Evolutionary conservation across 306 rosid species (phyloP).

Genomic region (Castanea mollissima): DNA sequence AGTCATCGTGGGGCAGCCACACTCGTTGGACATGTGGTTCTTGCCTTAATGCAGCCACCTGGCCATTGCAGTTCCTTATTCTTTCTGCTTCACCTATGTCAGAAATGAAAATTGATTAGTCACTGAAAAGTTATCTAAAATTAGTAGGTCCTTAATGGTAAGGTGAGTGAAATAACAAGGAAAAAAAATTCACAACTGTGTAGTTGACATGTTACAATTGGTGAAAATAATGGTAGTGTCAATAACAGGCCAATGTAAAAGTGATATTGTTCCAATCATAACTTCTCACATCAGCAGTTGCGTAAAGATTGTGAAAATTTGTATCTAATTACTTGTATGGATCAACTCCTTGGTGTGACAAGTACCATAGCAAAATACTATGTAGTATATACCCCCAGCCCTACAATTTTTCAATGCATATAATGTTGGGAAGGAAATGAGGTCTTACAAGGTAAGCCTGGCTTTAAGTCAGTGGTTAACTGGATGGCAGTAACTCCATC

Average conservation of each 20-base stretch:
- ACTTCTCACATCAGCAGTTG: too few relatives aligned
- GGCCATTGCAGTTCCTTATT: constrained; percentile 55
- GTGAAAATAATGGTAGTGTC: too few relatives aligned
- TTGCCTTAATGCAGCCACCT: constrained; percentile 50
- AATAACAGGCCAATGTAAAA: too few relatives aligned
- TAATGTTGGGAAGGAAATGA: neutral
- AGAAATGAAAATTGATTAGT: neutral
- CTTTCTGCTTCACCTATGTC: constrained; percentile 59
- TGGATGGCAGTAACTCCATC: constrained; percentile 47
- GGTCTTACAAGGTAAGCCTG: constrained; percentile 59
- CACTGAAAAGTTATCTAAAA: neutral
- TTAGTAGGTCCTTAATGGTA: neutral
- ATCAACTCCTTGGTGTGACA: too few relatives aligned
- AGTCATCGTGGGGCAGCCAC: constrained; percentile 52
- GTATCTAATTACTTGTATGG: too few relatives aligned
- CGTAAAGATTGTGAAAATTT: too few relatives aligned
- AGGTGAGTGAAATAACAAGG: neutral
- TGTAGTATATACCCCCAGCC: too few relatives aligned
- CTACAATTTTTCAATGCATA: too few relatives aligned
- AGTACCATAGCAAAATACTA: too few relatives aligned
- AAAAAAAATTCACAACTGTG: too few relatives aligned
- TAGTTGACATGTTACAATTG: too few relatives aligned
- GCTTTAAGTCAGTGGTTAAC: constrained; percentile 75
- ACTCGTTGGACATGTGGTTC: constrained; percentile 66
- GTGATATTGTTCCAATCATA: too few relatives aligned